Conservation (phyloP, 2,329 filamentous ascomycete genomes). For the Colletotrichum endophyticum region DNA sequence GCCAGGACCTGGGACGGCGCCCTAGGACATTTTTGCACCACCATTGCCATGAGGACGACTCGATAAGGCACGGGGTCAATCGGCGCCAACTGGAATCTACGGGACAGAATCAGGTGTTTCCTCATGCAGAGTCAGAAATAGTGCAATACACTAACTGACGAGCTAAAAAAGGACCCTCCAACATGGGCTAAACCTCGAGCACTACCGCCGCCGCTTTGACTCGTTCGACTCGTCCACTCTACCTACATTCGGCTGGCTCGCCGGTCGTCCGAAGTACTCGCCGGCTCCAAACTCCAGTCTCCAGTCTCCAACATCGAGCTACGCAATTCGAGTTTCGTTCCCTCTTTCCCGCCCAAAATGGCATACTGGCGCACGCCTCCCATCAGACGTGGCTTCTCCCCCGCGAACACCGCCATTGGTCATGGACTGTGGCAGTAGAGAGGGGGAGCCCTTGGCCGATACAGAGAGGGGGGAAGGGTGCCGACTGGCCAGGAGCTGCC, state of each 20-base stretch:
- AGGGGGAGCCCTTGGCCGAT: background rate
- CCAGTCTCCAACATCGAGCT: background rate
- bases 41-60: background rate
- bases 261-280: background rate
- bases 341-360: background rate
- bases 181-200: background rate
- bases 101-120: background rate
- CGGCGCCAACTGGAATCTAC: background rate
- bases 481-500: background rate
- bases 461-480: background rate
- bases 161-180: background rate
- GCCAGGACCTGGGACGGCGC: background rate
- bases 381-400: background rate
- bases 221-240: background rate
- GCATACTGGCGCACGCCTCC: background rate
- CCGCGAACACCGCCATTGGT: background rate
- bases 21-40: background rate
- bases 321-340: background rate
- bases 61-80: background rate
- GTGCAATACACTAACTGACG: background rate
- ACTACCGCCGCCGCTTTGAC: constrained; percentile 2
- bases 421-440: background rate
- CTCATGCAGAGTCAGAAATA: background rate
- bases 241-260: background rate
- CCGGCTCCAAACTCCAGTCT: background rate